Evolutionary conservation across 192 early-diverging fungal species (phyloP), one percentile per base, ranked within the genome.

Genomic region (Backusella liffmaniae): DNA sequence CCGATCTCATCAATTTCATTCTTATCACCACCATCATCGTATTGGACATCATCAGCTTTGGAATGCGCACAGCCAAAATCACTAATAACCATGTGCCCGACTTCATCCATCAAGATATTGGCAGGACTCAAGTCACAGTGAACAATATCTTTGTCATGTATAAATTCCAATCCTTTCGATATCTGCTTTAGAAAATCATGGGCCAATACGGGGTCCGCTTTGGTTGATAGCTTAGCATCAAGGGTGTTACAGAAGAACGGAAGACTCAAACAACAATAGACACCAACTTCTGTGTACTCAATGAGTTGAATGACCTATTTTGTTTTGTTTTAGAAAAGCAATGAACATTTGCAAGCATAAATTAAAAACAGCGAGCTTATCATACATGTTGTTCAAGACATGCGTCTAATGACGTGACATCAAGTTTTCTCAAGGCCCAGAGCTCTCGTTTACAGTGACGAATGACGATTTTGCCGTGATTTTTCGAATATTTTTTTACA

Each of bases 11-110:
- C 73, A 18, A 42, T 12, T 32, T 44, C 65, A 30, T 37, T 41
- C 8, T 6, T 30, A 12, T 12, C 23, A 29, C 23, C 29, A 13
- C 8, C 10, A 29, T 26, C 26, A 62, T 62, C 21, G 26, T 12
- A 5, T 29, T 62, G 21, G 26, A 26, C 26, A 12, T n/a, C 26
- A 44, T 30, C 13, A 3, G 13, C 16, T 39, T 18, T 15, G 18
- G 41, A 67, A 46, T 74, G 65, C 16, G 62, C 65, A 67, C 73
- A 74, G 13, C 73, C 73, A 74, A 74, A 74, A 49, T 74, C 73
- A 67, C 65, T 37, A 26, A 74, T 41, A 18, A 46, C 65, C 56
- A 62, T 66, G 0, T 34, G 21, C 8, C 73, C 73, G 8, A n/a
- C 12, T 32, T 42, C 41, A 46, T 67, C 62, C 23, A 74, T 26